Conservation (phyloP, 768 basidiomycete genomes). For the Termitomyces sp. region DNA sequence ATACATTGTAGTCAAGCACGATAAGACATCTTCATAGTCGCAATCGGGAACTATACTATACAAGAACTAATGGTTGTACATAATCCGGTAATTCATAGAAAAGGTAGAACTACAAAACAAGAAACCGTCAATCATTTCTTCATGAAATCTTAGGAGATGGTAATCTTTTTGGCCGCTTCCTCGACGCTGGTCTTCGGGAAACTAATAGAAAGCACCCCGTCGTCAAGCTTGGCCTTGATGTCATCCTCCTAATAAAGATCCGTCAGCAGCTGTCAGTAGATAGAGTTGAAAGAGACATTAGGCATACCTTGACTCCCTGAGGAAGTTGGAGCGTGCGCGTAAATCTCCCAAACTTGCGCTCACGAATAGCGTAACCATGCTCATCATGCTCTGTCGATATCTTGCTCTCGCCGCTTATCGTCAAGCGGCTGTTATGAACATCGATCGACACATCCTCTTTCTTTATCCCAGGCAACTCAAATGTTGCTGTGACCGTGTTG, state of each 20-base stretch:
- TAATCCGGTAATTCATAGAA: no score
- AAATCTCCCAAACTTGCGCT: slow-evolving; percentile 43
- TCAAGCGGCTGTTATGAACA: slow-evolving; percentile 39
- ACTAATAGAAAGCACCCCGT: slow-evolving; percentile 39
- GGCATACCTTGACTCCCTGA: slow-evolving; percentile 36
- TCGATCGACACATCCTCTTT: slow-evolving; percentile 43
- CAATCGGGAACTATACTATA: no score
- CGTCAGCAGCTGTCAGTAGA: not conserved
- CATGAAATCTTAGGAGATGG: slow-evolving; percentile 14
- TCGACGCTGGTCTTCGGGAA: slow-evolving; percentile 42
- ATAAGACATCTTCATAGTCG: no score
- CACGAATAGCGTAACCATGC: slow-evolving; percentile 33
- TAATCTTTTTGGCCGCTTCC: slow-evolving; percentile 38
- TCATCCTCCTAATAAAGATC: slow-evolving; percentile 27
- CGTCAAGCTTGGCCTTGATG: slow-evolving; percentile 40
- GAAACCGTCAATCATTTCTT: not conserved
- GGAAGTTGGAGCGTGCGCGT: slow-evolving; percentile 42
- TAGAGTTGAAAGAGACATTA: not conserved
- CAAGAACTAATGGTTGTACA: no score
- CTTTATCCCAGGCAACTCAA: slow-evolving; percentile 51
- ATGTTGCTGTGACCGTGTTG: slow-evolving; percentile 40
- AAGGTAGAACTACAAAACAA: no score
- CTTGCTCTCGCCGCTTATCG: slow-evolving; percentile 38
- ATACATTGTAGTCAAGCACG: no score
- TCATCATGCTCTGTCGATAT: slow-evolving; percentile 25